Percentiles rank a stretch among this genome's conserved stretches.
Evolutionary conservation across 2,329 filamentous ascomycete genomes (phyloP).

Genomic region (Elsinoe ampelina): DNA sequence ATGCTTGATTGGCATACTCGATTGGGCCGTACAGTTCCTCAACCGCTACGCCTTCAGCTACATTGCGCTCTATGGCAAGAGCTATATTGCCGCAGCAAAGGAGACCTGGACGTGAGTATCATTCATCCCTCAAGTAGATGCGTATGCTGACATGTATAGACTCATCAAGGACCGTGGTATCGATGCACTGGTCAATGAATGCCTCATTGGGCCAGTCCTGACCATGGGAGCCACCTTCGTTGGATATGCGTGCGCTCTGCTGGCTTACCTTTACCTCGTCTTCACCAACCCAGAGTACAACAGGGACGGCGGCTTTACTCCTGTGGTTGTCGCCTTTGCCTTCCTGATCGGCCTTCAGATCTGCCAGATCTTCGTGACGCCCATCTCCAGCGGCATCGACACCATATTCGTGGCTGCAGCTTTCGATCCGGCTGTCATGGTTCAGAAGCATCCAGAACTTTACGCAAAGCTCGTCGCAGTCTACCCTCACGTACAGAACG

Average conservation of each 20-base stretch:
- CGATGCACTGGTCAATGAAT: constrained; percentile 83
- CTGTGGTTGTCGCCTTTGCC: constrained; percentile 71
- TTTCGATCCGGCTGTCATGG: constrained; percentile 58
- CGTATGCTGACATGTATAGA: constrained; percentile 22
- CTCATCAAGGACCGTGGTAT: constrained; percentile 91
- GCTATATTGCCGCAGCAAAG: constrained; percentile 78
- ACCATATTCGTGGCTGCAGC: constrained; percentile 78
- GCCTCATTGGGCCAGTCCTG: constrained; percentile 52
- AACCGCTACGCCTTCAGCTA: constrained; percentile 84
- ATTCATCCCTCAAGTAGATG: not conserved
- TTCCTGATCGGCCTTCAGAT: constrained; percentile 89
- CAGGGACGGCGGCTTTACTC: constrained; percentile 54
- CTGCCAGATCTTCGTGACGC: constrained; percentile 80
- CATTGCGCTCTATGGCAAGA: constrained; percentile 84
- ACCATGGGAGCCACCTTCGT: constrained; percentile 64
- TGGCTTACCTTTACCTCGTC: constrained; percentile 78
- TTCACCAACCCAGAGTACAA: constrained; percentile 79
- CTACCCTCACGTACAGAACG: constrained; percentile 74
- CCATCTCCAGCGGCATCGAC: constrained; percentile 78
- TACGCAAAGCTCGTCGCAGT: constrained; percentile 70
- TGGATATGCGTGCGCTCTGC: constrained; percentile 68
- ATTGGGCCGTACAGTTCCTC: constrained; percentile 81
- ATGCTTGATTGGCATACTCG: constrained; percentile 65
- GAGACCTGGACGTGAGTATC: constrained; percentile 64
- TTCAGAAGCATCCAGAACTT: constrained; percentile 70